Conservation (phyloP, 1,284 basidiomycete species). For the Ceratobasidium papillatum region DNA sequence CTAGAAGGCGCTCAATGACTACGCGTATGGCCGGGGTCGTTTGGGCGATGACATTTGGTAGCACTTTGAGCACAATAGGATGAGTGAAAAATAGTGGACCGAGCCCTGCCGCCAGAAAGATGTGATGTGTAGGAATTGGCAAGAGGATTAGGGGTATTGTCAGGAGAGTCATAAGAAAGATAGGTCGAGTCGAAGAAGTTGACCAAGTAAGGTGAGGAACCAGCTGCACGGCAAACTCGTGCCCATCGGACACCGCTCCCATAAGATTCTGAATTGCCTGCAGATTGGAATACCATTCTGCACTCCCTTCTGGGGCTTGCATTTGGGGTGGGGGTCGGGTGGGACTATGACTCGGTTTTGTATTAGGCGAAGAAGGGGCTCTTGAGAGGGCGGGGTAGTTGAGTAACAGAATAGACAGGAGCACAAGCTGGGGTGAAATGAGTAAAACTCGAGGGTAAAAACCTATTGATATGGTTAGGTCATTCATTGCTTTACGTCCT, state of each 20-base stretch:
- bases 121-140: slow-evolving; percentile 66
- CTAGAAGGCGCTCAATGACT: slow-evolving; percentile 56
- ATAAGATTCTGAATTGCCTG: slow-evolving; percentile 84
- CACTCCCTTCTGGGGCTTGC: slow-evolving; percentile 61
- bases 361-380: slow-evolving; percentile 11
- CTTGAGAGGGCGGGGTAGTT: slow-evolving; percentile 54
- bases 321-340: slow-evolving; percentile 41
- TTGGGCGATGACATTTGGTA: slow-evolving; percentile 49
- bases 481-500: background rate
- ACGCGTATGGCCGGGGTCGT: slow-evolving; percentile 26
- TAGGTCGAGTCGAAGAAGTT: slow-evolving; percentile 64
- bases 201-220: slow-evolving; percentile 59
- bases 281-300: slow-evolving; percentile 79
- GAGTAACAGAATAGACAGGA: slow-evolving; percentile 66
- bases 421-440: slow-evolving; percentile 65
- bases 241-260: slow-evolving; percentile 70
- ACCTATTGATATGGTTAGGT: slow-evolving; percentile 55
- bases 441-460: slow-evolving; percentile 71
- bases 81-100: slow-evolving; percentile 63
- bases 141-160: slow-evolving; percentile 56
- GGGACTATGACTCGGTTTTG: slow-evolving; percentile 9
- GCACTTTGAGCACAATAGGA: slow-evolving; percentile 55
- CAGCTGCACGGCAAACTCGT: slow-evolving; percentile 54
- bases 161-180: slow-evolving; percentile 56
- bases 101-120: slow-evolving; percentile 65